Conservation (phyloP, 2,329 filamentous ascomycete species). For the Parascedosporium putredinis region DNA sequence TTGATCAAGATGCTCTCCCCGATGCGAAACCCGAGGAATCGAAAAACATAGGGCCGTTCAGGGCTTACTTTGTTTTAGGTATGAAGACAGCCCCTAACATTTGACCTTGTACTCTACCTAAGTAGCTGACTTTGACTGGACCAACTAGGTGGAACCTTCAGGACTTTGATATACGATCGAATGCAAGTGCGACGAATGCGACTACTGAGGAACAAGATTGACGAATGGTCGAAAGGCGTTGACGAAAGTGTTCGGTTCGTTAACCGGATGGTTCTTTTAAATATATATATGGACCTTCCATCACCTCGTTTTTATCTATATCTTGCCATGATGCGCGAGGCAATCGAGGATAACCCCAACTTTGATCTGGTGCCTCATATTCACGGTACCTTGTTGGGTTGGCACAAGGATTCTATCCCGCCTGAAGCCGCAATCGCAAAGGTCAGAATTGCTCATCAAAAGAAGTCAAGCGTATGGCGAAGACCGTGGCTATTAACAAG, state of each 20-base stretch:
- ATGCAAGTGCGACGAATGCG: slow-evolving; percentile 16
- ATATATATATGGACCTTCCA: slow-evolving; percentile 16
- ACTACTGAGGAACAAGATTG: slow-evolving; percentile 19
- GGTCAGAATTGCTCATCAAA: too few species aligned
- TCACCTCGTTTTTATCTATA: slow-evolving; percentile 16
- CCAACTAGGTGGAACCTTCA: slow-evolving; percentile 15
- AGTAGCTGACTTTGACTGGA: neutral
- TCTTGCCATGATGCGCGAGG: neutral
- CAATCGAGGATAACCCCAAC: neutral
- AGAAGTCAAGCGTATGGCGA: too few species aligned
- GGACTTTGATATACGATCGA: slow-evolving; percentile 15
- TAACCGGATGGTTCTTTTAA: slow-evolving; percentile 14
- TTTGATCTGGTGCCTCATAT: neutral
- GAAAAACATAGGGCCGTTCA: slow-evolving; percentile 2
- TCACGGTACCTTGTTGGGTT: neutral
- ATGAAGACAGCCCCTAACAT: too few species aligned
- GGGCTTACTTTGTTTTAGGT: slow-evolving; percentile 12
- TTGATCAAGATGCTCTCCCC: too few species aligned
- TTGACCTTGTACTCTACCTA: too few species aligned
- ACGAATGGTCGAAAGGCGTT: slow-evolving; percentile 16
- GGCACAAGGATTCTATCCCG: neutral
- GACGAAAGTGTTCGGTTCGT: slow-evolving; percentile 15
- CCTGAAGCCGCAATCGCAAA: too few species aligned
- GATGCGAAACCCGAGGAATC: neutral
- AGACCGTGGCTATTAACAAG: neutral